Evolutionary conservation across 768 basidiomycete species (phyloP).

Genomic region (Leccinum boreale): DNA sequence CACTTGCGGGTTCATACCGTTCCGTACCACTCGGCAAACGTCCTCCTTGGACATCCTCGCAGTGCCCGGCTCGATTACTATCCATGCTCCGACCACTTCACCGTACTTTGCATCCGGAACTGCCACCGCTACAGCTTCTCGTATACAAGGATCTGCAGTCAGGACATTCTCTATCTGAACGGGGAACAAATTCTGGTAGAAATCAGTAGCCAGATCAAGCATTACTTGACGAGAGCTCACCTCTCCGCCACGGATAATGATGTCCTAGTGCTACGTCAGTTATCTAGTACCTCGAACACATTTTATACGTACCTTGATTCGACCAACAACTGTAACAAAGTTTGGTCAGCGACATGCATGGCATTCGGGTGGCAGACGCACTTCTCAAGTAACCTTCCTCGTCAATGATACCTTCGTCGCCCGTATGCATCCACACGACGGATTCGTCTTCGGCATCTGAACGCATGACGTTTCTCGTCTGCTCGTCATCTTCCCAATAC

Average conservation of each 20-base stretch:
- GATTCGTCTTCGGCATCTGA: slow-evolving; percentile 47
- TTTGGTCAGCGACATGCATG: neutral
- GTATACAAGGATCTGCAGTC: slow-evolving; percentile 50
- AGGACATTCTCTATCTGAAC: slow-evolving; percentile 81
- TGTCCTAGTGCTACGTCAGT: slow-evolving; percentile 45
- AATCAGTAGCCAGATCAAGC: neutral
- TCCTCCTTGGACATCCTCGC: slow-evolving; percentile 43
- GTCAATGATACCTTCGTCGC: slow-evolving; percentile 79
- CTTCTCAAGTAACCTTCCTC: slow-evolving; percentile 75
- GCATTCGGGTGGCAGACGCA: slow-evolving; percentile 32
- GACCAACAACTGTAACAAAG: slow-evolving; percentile 58
- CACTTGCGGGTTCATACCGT: slow-evolving; percentile 79
- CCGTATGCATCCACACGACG: slow-evolving; percentile 78
- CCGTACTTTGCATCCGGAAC: slow-evolving; percentile 69
- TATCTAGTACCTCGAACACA: neutral
- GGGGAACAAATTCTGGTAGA: slow-evolving; percentile 71
- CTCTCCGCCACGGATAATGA: slow-evolving; percentile 86
- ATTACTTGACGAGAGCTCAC: slow-evolving; percentile 31
- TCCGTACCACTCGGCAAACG: slow-evolving; percentile 50
- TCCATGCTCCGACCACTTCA: slow-evolving; percentile 81
- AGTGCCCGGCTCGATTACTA: slow-evolving; percentile 45
- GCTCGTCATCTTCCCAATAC: slow-evolving; percentile 74
- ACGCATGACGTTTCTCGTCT: slow-evolving; percentile 59
- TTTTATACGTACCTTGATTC: slow-evolving; percentile 58
- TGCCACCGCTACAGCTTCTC: slow-evolving; percentile 71